phyloP scores from a whole-genome alignment of 306 rosid species.

The Cucumis sativus region Cucumber_9930_V3 NC_026660.2:24671501-24672000 shows the following conservation, averaged over 20 bases:
- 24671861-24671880: constrained; percentile 80
- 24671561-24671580: neutral
- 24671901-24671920: neutral
- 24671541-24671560: neutral
- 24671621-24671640: constrained; percentile 60
- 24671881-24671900: constrained; percentile 49
- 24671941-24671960: neutral
- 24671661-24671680: constrained; percentile 69
- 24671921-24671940: neutral
- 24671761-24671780: constrained; percentile 60
- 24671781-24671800: constrained; percentile 51
- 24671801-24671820: constrained; percentile 83
- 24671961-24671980: neutral
- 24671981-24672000: neutral
- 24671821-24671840: constrained; percentile 90
- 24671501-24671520: neutral
- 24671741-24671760: constrained; percentile 3
- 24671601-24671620: constrained; percentile 10
- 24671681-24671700: constrained; percentile 69
- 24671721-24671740: neutral
- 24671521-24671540: neutral
- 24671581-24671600: constrained; percentile 8
- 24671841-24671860: constrained; percentile 95
- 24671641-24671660: constrained; percentile 60
- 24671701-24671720: constrained; percentile 1